These are phyloP conservation scores for Chiua virens DNA, from an alignment of 768 basidiomycete species.

Conservation along the genomic window DNA sequence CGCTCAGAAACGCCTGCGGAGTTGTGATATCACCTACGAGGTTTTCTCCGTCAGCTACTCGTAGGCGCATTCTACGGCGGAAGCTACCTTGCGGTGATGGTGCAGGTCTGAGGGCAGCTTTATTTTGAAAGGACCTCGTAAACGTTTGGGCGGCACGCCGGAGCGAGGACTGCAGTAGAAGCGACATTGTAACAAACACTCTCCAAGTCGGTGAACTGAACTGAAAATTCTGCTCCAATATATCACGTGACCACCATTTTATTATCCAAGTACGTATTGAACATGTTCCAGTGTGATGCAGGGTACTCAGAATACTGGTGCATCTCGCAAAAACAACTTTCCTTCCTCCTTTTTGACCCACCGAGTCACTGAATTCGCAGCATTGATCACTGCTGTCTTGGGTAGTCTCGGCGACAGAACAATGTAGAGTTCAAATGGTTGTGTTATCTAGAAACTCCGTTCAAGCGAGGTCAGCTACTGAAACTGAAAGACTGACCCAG, in stretches of 20 bases:
- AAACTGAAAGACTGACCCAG: constrained; percentile 64
- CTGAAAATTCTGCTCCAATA: constrained; percentile 4
- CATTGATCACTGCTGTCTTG: constrained; percentile 83
- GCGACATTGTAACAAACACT: constrained; percentile 18
- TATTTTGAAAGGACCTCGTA: constrained; percentile 34
- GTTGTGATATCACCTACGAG: constrained; percentile 49
- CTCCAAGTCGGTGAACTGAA: background rate
- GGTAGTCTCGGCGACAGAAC: constrained; percentile 79
- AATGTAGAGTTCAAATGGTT: constrained; percentile 90
- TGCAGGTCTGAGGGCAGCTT: constrained; percentile 18
- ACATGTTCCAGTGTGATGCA: too few species aligned
- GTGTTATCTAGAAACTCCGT: constrained; percentile 66
- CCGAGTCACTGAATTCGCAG: constrained; percentile 83
- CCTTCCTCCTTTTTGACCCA: constrained; percentile 93
- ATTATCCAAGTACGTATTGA: background rate
- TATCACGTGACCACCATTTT: constrained; percentile 20
- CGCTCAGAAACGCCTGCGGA: constrained; percentile 64
- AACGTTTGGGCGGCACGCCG: constrained; percentile 18
- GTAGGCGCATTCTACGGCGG: background rate
- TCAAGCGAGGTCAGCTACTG: background rate
- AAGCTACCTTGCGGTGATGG: constrained; percentile 25
- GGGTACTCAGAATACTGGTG: constrained; percentile 72
- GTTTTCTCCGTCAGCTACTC: constrained; percentile 7
- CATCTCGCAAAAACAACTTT: constrained; percentile 79
- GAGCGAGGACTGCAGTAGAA: constrained; percentile 19